Percentiles rank a stretch among this genome's conserved stretches.
Conservation (phyloP, 441 rosid genomes). For the Iberis amara region DNA sequence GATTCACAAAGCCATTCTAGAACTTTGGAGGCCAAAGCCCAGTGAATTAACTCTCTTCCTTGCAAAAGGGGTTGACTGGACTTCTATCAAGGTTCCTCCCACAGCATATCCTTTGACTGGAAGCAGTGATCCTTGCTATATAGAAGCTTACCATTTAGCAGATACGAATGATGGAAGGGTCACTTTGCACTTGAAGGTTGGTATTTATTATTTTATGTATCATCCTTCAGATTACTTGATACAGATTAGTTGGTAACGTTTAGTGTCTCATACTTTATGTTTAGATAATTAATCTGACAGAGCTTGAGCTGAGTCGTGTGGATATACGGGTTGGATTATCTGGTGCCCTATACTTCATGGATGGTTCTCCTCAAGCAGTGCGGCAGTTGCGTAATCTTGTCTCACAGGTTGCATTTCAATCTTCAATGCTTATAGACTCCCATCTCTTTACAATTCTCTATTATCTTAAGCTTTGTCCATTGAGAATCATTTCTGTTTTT, state of each 20-base stretch:
- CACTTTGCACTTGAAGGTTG: constrained; percentile 86
- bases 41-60: constrained; percentile 77
- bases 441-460: constrained; percentile 4
- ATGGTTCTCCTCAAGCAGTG: constrained; percentile 96
- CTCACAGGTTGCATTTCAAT: constrained; percentile 67
- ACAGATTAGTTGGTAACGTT: constrained; percentile 3
- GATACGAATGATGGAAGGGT: constrained; percentile 95
- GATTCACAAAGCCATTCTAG: constrained; percentile 95
- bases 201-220: constrained; percentile 4
- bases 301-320: constrained; percentile 81
- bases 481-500: constrained; percentile 7
- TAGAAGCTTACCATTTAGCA: constrained; percentile 95
- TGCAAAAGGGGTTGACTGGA: constrained; percentile 69
- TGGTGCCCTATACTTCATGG: constrained; percentile 87
- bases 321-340: constrained; percentile 94
- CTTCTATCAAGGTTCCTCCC: constrained; percentile 79
- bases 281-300: constrained; percentile 93
- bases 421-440: constrained; percentile 15
- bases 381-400: constrained; percentile 87
- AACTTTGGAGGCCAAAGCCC: constrained; percentile 99
- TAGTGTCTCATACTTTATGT: constrained; percentile 25
- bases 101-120: constrained; percentile 78
- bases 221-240: constrained; percentile 15
- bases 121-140: constrained; percentile 95
- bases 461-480: not conserved